Conservation (phyloP, 176 grass and related monocot species). For the Lolium perenne region DNA sequence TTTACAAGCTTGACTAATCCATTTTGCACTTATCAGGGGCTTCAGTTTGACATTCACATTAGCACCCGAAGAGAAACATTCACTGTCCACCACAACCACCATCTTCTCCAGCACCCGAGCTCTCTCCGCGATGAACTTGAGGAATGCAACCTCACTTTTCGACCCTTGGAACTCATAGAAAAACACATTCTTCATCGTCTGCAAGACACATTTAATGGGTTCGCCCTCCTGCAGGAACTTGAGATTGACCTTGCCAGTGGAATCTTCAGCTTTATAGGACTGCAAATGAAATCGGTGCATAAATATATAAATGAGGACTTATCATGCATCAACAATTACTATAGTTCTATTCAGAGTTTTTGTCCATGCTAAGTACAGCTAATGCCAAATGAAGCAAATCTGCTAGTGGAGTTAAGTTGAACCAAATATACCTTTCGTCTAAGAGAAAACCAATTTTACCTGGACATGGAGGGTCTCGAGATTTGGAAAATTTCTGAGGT, state of each 20-base stretch:
- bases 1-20: not conserved
- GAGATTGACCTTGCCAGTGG: not conserved
- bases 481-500: too few relatives aligned
- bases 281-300: not conserved
- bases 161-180: not conserved
- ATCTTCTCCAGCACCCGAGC: not conserved
- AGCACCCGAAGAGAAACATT: not conserved
- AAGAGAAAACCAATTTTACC: not conserved
- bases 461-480: too few relatives aligned
- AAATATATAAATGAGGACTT: too few relatives aligned
- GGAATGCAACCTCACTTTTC: not conserved
- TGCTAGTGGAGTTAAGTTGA: too few relatives aligned
- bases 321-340: too few relatives aligned
- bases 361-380: too few relatives aligned
- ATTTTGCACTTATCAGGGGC: not conserved
- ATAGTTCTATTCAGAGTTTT: too few relatives aligned
- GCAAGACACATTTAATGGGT: not conserved
- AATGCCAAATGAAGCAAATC: too few relatives aligned
- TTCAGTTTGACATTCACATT: not conserved
- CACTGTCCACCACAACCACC: not conserved
- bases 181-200: not conserved
- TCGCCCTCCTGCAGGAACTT: not conserved
- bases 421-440: not conserved
- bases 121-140: not conserved
- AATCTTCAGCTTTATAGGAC: not conserved